Evolutionary conservation across 2,329 filamentous ascomycete genomes (phyloP).

Genomic region (Paecilomyces niveus): DNA sequence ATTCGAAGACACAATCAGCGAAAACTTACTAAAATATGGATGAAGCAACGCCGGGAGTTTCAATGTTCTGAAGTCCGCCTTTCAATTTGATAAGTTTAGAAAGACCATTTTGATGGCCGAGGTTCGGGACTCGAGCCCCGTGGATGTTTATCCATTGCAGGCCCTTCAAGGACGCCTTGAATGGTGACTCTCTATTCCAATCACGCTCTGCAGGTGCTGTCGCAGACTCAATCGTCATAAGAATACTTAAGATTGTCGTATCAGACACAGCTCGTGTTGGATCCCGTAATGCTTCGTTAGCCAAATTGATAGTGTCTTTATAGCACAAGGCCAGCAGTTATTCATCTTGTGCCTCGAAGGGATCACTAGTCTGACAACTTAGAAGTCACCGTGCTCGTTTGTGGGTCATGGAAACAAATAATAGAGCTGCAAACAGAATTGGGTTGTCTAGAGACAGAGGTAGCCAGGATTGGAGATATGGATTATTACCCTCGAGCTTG

Average conservation of each 20-base stretch:
- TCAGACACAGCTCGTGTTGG: conserved; percentile 24
- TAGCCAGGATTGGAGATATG: conserved; percentile 16
- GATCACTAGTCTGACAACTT: conserved; percentile 11
- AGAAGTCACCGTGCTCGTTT: conserved; percentile 24
- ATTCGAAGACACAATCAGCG: not conserved
- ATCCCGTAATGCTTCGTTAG: conserved; percentile 27
- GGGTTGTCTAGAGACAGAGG: conserved; percentile 21
- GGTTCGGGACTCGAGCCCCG: conserved; percentile 25
- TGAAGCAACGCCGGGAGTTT: conserved; percentile 28
- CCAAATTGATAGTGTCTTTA: conserved; percentile 27
- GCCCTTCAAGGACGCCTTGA: conserved; percentile 25
- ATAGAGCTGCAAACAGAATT: conserved; percentile 23
- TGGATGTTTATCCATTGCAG: conserved; percentile 33
- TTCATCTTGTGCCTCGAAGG: conserved; percentile 16
- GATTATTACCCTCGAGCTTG: not conserved
- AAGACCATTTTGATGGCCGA: conserved; percentile 28
- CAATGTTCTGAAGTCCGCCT: conserved; percentile 30
- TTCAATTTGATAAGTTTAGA: conserved; percentile 27
- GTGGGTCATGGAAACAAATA: conserved; percentile 25
- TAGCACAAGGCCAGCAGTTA: conserved; percentile 18
- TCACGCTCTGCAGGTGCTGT: conserved; percentile 9
- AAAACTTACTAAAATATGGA: conserved; percentile 31
- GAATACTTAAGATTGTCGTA: conserved; percentile 28
- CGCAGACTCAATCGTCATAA: conserved; percentile 25
- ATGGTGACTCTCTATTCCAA: conserved; percentile 13